Conservation (phyloP, 2,329 filamentous ascomycete species). For the Eutypa lata region DNA sequence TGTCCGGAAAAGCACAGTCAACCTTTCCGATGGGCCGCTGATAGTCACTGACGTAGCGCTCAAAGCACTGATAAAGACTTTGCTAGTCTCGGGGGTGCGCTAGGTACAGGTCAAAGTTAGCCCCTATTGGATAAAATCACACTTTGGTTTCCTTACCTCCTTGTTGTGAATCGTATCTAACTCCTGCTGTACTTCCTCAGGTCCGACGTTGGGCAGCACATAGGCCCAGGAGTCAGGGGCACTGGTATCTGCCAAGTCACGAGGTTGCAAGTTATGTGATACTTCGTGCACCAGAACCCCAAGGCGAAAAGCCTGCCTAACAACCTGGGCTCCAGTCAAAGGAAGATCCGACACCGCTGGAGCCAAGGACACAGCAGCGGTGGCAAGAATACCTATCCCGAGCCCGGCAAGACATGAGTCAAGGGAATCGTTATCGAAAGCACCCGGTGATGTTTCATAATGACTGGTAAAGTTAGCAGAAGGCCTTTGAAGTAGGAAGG, state of each 20-base stretch:
- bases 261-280: constrained; percentile 40
- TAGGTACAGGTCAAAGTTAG: not conserved
- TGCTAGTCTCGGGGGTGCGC: no score
- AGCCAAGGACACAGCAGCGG: constrained; percentile 40
- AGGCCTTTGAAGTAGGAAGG: no score
- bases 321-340: constrained; percentile 36
- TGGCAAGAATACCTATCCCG: constrained; percentile 42
- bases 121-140: no score
- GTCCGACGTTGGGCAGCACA: constrained; percentile 32
- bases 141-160: constrained; percentile 10
- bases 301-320: constrained; percentile 43
- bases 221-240: constrained; percentile 38
- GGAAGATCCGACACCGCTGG: constrained; percentile 36
- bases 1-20: constrained; percentile 26
- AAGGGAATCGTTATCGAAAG: no score
- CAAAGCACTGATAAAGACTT: constrained; percentile 38
- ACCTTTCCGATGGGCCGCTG: constrained; percentile 33
- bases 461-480: constrained; percentile 36
- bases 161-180: constrained; percentile 32
- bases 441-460: constrained; percentile 35
- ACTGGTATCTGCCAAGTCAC: no score
- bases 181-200: constrained; percentile 32
- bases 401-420: constrained; percentile 41
- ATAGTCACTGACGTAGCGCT: constrained; percentile 31
- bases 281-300: constrained; percentile 41